Conservation (phyloP, 305 asterid genomes). For the Fraxinus greggii region DNA sequence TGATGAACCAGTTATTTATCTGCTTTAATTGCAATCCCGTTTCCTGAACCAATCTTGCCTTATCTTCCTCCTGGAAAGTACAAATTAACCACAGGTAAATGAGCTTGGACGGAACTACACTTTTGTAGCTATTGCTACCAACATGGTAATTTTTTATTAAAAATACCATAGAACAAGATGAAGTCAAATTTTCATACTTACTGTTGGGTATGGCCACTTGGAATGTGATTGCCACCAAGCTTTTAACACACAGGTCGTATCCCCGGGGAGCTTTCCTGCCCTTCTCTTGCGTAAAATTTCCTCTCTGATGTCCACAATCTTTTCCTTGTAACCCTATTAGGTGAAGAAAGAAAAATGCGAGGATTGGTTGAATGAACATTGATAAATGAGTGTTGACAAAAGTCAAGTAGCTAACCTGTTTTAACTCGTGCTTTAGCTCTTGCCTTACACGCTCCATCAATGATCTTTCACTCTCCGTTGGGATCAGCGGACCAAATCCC, state of each 20-base stretch:
- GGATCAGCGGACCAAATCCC: conserved; percentile 59
- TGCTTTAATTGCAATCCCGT: conserved; percentile 60
- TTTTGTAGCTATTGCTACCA: neutral
- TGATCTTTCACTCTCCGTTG: conserved; percentile 58
- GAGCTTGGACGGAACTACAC: neutral
- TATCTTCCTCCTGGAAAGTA: conserved; percentile 47
- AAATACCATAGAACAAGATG: neutral
- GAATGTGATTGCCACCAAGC: conserved; percentile 56
- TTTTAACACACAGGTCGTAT: conserved; percentile 52
- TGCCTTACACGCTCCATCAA: conserved; percentile 70
- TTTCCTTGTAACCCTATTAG: conserved; percentile 58
- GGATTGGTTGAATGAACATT: neutral
- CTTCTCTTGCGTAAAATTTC: conserved; percentile 61
- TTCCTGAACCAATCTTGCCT: conserved; percentile 55
- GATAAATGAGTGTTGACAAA: neutral
- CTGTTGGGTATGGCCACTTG: conserved; percentile 65
- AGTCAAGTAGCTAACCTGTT: conserved; percentile 33
- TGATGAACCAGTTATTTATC: conserved; percentile 57
- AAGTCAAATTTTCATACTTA: conserved; percentile 16
- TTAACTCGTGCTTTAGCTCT: conserved; percentile 60
- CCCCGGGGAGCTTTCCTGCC: conserved; percentile 64
- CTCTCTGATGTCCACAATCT: conserved; percentile 58
- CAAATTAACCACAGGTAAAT: neutral
- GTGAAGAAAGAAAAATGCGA: neutral
- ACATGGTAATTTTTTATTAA: neutral